Base-by-base conservation (phyloP, 73 alveolate genomes). In the Tetrahymena elliotti region DNA sequence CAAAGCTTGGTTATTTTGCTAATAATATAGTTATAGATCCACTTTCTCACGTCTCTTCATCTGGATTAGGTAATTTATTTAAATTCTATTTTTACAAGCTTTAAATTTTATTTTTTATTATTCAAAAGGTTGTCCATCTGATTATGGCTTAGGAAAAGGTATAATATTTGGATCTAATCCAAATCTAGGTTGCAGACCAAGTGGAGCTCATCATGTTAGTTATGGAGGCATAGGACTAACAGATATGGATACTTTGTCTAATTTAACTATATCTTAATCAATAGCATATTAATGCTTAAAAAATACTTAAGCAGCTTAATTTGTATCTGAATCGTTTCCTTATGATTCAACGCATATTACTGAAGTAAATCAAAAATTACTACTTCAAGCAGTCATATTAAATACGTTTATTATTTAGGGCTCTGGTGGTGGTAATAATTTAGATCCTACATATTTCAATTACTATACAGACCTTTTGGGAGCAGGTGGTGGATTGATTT, bases 401-500 rank as follows among this genome's bases (percentile, higher is more conserved):
- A 68, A 68, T 68, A 3, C 34, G n/a, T n/a, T 68, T n/a, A 6
- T 68, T 18, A 68, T 68, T 9, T 22, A 68, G 88, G 88, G 88
- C 11, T 68, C 88, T 7, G 88, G 88, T 22, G 88, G 88, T 2
- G 88, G 88, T 6, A 24, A 27, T n/a, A 68, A 68, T 68, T 68
- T 68, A 68, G 88, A 68, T 68, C 88, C 88, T 68, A 6, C 34
- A 18, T n/a, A 68, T 27, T 68, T 27, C 11, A 68, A n/a, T 68
- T 68, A n/a, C 22, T 68, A 68, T 68, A 68, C 88, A 18, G 36
- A 31, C 6, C 88, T 68, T 12, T 33, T 15, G 6, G 94, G 94
- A 6, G 93, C 94, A 38, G 96, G 96, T 84, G 96, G 96, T 22
- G 96, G 96, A 15, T n/a, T 84, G n/a, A 38, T 94, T 10, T 22